Percentiles rank a stretch among this genome's conserved stretches.
These are phyloP conservation scores for Ailanthus altissimus DNA, from an alignment of 345 rosid genomes.

Conservation along the genomic window DNA sequence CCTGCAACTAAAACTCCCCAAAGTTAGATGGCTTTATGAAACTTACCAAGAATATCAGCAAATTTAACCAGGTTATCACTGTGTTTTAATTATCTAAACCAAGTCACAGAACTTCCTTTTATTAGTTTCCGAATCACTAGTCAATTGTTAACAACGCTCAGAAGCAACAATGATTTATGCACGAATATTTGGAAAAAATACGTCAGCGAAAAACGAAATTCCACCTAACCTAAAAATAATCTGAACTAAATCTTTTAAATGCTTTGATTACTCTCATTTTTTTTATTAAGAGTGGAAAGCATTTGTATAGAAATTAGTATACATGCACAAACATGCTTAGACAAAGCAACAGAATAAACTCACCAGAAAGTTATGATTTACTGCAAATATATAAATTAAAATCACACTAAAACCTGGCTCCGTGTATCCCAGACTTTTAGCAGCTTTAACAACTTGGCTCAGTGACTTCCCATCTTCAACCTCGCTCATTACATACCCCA, in stretches of 20 bases:
- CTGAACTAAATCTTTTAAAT: background rate
- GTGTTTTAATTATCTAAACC: too few species aligned
- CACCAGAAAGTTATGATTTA: constrained; percentile 17
- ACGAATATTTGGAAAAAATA: background rate
- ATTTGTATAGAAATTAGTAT: constrained; percentile 8
- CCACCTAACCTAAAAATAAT: background rate
- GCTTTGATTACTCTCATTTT: too few species aligned
- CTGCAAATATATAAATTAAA: constrained; percentile 17
- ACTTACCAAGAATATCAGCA: too few species aligned
- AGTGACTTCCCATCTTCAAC: constrained; percentile 84
- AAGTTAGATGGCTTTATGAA: too few species aligned
- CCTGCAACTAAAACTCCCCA: too few species aligned
- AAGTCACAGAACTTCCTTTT: too few species aligned
- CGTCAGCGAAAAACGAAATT: background rate
- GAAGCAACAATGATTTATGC: background rate
- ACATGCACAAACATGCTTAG: background rate
- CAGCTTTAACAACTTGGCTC: constrained; percentile 85
- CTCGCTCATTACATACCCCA: constrained; percentile 98
- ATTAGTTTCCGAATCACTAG: too few species aligned
- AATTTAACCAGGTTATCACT: too few species aligned
- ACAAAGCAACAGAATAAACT: constrained; percentile 4
- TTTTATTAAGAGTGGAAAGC: background rate
- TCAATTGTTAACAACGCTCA: too few species aligned
- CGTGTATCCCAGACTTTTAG: constrained; percentile 86
- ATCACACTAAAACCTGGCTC: constrained; percentile 72